Conservation (phyloP, 139 green algal species). For the Pedinophyceae sp. region DNA sequence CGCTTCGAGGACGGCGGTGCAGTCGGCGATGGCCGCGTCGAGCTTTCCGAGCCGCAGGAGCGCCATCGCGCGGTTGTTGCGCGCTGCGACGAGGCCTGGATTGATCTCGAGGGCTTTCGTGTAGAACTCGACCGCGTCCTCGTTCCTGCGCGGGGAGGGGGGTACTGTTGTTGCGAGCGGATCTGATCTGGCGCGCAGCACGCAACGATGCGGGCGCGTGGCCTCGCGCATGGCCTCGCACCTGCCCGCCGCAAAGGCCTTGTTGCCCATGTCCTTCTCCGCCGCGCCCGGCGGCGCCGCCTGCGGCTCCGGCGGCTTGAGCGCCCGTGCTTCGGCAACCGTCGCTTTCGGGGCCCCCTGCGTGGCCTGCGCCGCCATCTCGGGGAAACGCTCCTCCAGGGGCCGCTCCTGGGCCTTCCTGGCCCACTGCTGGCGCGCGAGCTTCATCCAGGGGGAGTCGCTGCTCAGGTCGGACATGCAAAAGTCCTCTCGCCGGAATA, state of each 20-base stretch:
- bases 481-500: conserved; percentile 63
- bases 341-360: no score
- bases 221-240: no score
- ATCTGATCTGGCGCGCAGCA: no score
- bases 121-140: conserved; percentile 6
- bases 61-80: conserved; percentile 63
- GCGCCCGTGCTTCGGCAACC: no score
- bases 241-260: background rate
- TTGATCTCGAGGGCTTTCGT: conserved; percentile 35
- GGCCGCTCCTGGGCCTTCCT: background rate
- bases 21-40: conserved; percentile 36
- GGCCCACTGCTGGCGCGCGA: background rate
- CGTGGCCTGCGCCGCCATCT: background rate
- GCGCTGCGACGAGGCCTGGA: conserved; percentile 15
- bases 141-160: no score
- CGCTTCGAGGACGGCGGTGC: conserved; percentile 16
- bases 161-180: no score
- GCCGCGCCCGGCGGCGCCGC: no score
- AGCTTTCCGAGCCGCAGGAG: conserved; percentile 41
- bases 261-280: background rate
- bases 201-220: no score
- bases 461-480: conserved; percentile 18
- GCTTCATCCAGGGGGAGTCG: background rate
- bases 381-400: background rate
- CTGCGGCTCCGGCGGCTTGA: no score